Base-by-base conservation (phyloP, 2,329 filamentous ascomycete species). In the Tolypocladium guangdongense region DNA sequence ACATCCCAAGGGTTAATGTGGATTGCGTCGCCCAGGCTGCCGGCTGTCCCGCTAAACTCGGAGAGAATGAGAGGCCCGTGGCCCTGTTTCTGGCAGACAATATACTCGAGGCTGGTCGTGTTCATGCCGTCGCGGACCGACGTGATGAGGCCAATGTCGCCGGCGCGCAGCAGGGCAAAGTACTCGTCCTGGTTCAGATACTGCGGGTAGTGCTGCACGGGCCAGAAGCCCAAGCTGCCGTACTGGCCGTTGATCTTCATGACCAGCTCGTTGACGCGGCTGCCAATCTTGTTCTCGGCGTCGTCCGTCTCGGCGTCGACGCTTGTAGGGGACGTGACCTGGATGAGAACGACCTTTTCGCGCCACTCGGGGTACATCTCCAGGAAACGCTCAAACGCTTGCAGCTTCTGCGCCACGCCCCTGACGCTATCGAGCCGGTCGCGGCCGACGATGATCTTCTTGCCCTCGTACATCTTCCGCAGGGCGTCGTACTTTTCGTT, bases 91-190 rank as follows among this genome's bases (percentile, higher is more conserved):
- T 97, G 92, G 68, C 90, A 95, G 54, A 96, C 81, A 54, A 97
- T 84, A 66, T 96, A 97, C 70, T 97, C 93, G 61, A 97, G 76
- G 66, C 90, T 95, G 22, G 91, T 96, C 0, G 92, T 96, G 74
- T 96, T 97, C 91, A 97, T 96, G 55, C 92, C 92, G 68, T 97
- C 93, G 56, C 92, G 84, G 24, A 97, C 91, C 60, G 90, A 96
- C 7, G 93, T 96, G 69, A 97, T 96, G 50, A 97, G 77, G 4
- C 90, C 92, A 59, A 96, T 88, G 67, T 97, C 90, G 36, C 88
- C 91, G 3, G 90, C 83, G 27, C 92, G 84, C 51, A 97, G 79
- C n/a, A 97, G 80, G 4, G 92, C 91, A 69, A 96, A 95, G 69
- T 97, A 97, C 71, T 97, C 91, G 62, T 90, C 87, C 59, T 86